These are phyloP conservation scores for Amphirosellinia nigrospora DNA, from an alignment of 495 filamentous ascomycete species.

Conservation along the genomic window DNA sequence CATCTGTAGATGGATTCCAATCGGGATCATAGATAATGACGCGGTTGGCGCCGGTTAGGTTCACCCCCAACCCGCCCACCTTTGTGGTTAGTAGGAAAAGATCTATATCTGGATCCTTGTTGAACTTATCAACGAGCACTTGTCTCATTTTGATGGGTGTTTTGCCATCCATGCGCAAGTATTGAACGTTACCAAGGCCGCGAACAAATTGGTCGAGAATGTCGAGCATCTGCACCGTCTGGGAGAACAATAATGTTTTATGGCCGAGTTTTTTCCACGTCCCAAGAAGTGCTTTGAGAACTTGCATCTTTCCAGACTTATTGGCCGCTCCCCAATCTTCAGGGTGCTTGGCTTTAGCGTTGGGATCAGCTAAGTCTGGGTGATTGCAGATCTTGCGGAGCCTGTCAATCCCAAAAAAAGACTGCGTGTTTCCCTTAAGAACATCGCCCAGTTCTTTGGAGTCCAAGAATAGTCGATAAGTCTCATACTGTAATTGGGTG, in stretches of 20 bases:
- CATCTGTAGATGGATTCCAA: slow-evolving; percentile 94
- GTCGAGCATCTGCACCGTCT: slow-evolving; percentile 90
- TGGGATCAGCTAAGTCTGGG: slow-evolving; percentile 80
- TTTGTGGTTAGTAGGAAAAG: slow-evolving; percentile 94
- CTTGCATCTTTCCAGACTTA: slow-evolving; percentile 94
- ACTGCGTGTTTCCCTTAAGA: slow-evolving; percentile 72
- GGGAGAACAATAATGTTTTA: slow-evolving; percentile 89
- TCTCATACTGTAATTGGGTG: slow-evolving; percentile 72
- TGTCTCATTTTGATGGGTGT: slow-evolving; percentile 86
- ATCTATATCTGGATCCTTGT: slow-evolving; percentile 75
- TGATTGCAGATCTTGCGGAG: slow-evolving; percentile 98
- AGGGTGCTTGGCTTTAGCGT: slow-evolving; percentile 58
- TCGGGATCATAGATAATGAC: slow-evolving; percentile 98
- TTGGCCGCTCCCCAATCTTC: slow-evolving; percentile 74
- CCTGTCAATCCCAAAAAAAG: slow-evolving; percentile 86
- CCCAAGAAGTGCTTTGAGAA: slow-evolving; percentile 80
- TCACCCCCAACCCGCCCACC: slow-evolving; percentile 91
- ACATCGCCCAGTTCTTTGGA: slow-evolving; percentile 85
- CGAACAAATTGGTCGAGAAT: slow-evolving; percentile 83
- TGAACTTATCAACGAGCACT: slow-evolving; percentile 87
- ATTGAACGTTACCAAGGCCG: slow-evolving; percentile 70
- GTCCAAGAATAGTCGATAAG: slow-evolving; percentile 79
- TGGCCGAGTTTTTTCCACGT: slow-evolving; percentile 88
- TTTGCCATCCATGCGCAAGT: slow-evolving; percentile 89
- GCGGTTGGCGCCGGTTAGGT: slow-evolving; percentile 91